Conservation (phyloP, 2,329 filamentous ascomycete genomes). For the Trichophyton equinum region DNA sequence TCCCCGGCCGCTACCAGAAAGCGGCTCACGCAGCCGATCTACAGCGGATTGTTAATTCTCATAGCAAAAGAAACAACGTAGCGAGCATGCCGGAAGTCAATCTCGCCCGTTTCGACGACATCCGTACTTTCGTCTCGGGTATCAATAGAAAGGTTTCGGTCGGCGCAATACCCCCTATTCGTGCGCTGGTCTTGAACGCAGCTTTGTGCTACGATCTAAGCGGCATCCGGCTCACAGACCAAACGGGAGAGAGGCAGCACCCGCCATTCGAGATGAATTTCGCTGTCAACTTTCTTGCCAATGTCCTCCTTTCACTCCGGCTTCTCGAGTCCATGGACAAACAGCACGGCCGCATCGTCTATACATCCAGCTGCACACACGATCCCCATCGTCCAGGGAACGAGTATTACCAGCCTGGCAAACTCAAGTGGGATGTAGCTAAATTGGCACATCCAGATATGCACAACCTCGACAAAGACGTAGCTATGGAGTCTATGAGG, state of each 20-base stretch:
- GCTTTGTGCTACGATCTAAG: background rate
- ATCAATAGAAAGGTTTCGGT: background rate
- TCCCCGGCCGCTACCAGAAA: background rate
- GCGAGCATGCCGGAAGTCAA: background rate
- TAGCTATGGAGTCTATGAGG: background rate
- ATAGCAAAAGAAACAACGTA: background rate
- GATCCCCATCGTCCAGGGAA: background rate
- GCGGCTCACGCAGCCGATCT: background rate
- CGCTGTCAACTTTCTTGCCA: background rate
- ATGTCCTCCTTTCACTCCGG: background rate
- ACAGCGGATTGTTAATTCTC: background rate
- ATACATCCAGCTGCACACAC: slow-evolving; percentile 1
- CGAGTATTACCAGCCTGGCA: background rate
- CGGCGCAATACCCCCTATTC: background rate
- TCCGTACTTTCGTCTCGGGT: background rate
- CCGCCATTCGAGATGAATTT: slow-evolving; percentile 1
- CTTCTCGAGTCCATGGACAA: background rate
- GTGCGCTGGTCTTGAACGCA: background rate
- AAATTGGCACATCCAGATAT: background rate
- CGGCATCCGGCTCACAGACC: background rate
- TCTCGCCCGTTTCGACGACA: background rate
- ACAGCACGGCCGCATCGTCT: background rate
- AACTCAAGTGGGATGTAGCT: background rate
- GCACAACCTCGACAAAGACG: background rate
- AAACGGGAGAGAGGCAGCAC: background rate